Conservation (phyloP, 2,329 filamentous ascomycete species). For the Fusarium tanahbumbuense region DNA sequence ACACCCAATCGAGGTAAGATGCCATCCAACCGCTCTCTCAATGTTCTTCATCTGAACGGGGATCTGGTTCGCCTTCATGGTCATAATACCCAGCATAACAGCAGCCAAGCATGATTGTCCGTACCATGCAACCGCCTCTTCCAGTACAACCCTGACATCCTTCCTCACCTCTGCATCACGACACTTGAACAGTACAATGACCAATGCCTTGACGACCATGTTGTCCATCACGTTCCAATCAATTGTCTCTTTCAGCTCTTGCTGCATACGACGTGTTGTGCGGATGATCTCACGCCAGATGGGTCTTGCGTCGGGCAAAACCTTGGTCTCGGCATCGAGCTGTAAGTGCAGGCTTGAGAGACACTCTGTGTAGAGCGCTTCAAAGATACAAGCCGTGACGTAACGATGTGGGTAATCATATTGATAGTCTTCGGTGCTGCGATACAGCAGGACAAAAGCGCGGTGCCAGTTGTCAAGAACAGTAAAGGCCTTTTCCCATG, state of each 20-base stretch:
- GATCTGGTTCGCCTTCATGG: conserved; percentile 16
- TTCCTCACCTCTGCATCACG: conserved; percentile 22
- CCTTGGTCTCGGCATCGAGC: conserved; percentile 11
- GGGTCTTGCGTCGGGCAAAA: conserved; percentile 32
- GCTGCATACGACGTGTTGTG: conserved; percentile 16
- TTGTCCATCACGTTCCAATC: conserved; percentile 28
- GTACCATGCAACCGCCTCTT: conserved; percentile 10
- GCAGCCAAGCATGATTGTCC: conserved; percentile 18
- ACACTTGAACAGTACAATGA: conserved; percentile 39
- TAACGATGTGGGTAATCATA: conserved; percentile 18
- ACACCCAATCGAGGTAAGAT: conserved; percentile 26
- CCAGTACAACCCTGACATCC: conserved; percentile 22
- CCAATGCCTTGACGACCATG: conserved; percentile 34
- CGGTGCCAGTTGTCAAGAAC: conserved; percentile 33
- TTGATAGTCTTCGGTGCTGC: conserved; percentile 15
- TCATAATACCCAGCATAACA: conserved; percentile 34
- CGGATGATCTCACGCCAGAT: conserved; percentile 38
- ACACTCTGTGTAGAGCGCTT: conserved; percentile 36
- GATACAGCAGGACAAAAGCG: conserved; percentile 28
- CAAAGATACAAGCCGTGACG: conserved; percentile 33
- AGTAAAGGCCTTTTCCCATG: conserved; percentile 23
- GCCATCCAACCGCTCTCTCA: conserved; percentile 38
- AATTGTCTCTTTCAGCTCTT: background rate
- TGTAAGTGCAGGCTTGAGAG: conserved; percentile 27
- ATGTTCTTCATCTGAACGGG: conserved; percentile 35